Evolutionary conservation across 164 flowering plant species (phyloP).

Genomic region (Stephania cephalantha): DNA sequence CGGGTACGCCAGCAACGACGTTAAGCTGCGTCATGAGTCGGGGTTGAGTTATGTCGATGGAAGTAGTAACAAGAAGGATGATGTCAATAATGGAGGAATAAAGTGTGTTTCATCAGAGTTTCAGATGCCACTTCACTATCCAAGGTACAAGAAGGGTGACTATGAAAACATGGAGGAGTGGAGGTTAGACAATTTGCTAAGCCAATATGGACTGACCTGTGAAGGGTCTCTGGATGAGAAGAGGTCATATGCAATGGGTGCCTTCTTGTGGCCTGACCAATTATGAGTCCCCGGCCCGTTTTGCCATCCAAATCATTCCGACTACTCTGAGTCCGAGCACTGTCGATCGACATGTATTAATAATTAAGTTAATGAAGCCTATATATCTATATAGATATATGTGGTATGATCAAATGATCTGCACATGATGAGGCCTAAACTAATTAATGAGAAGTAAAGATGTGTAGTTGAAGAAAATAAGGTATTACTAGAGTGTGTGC

Average conservation of each 20-base stretch:
- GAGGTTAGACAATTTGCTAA: constrained; percentile 27
- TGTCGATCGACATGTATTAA: neutral
- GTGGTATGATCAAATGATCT: neutral
- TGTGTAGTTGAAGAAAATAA: neutral
- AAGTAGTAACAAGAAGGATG: constrained; percentile 5
- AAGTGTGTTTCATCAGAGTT: constrained; percentile 17
- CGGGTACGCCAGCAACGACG: constrained; percentile 4
- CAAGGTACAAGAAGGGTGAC: constrained; percentile 31
- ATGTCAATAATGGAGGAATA: constrained; percentile 6
- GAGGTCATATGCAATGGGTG: constrained; percentile 39
- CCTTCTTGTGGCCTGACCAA: constrained; percentile 46
- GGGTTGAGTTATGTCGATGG: neutral
- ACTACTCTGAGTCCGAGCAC: too few relatives aligned
- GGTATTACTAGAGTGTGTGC: neutral
- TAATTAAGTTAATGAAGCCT: neutral
- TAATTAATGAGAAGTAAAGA: neutral
- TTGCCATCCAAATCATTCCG: neutral
- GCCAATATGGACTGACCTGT: constrained; percentile 29
- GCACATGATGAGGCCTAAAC: neutral
- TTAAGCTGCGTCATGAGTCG: neutral
- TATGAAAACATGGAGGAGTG: constrained; percentile 34
- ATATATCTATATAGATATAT: neutral
- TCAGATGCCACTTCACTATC: constrained; percentile 46
- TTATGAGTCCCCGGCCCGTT: constrained; percentile 8
- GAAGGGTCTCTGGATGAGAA: constrained; percentile 34